These are phyloP conservation scores for Meyerozyma athensensis DNA, from an alignment of 1,139 yeast species.

Conservation along the genomic window DNA sequence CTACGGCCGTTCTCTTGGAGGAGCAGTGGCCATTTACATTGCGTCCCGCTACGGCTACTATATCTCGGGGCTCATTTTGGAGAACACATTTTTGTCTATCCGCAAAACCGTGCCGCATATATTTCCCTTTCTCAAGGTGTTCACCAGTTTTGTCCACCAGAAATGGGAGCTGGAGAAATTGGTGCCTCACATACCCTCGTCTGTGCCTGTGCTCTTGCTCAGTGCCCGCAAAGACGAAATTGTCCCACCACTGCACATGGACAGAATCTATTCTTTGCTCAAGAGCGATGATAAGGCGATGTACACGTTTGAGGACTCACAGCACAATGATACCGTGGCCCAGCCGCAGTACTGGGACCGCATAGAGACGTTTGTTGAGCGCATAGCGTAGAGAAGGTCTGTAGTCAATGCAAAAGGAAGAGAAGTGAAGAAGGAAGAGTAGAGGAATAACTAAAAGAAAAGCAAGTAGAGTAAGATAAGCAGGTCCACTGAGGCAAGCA, in stretches of 20 bases:
- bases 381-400: not conserved
- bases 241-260: slow-evolving; percentile 87
- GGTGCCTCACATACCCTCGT: slow-evolving; percentile 46
- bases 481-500: too few species aligned
- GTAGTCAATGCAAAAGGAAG: too few species aligned
- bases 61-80: slow-evolving; percentile 66
- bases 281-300: slow-evolving; percentile 43
- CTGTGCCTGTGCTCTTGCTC: slow-evolving; percentile 65
- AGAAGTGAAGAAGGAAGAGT: too few species aligned
- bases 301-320: slow-evolving; percentile 52
- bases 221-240: slow-evolving; percentile 81
- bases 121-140: slow-evolving; percentile 60
- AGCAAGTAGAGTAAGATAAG: too few species aligned
- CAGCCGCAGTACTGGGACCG: slow-evolving; percentile 74
- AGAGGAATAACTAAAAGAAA: too few species aligned
- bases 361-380: slow-evolving; percentile 50
- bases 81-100: slow-evolving; percentile 80
- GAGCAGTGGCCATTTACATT: slow-evolving; percentile 87
- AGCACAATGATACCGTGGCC: slow-evolving; percentile 75
- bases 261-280: slow-evolving; percentile 48
- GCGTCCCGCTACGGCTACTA: slow-evolving; percentile 51
- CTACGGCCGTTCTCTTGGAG: slow-evolving; percentile 91
- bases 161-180: slow-evolving; percentile 75
- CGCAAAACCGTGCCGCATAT: slow-evolving; percentile 79
- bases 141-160: slow-evolving; percentile 67